Conservation (phyloP, 2,329 filamentous ascomycete species). For the Westerdykella aurantiaca region DNA sequence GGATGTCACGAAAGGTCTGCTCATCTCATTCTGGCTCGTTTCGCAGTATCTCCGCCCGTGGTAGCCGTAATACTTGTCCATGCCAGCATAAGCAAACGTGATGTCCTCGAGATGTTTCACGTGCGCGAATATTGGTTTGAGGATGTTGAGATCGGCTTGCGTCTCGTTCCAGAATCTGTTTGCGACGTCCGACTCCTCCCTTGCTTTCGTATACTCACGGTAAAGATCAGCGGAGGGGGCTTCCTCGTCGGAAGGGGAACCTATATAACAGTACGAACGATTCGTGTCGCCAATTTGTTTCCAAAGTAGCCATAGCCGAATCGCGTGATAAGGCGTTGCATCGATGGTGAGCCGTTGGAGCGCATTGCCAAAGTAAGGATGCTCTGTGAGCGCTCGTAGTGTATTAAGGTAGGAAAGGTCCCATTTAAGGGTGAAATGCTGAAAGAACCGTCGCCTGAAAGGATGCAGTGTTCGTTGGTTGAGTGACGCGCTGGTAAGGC, state of each 20-base stretch:
- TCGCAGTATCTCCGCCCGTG: constrained; percentile 18
- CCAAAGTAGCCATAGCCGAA: constrained; percentile 18
- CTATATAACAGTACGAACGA: background rate
- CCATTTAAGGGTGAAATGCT: constrained; percentile 14
- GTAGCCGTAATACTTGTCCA: constrained; percentile 10
- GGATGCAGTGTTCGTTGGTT: constrained; percentile 12
- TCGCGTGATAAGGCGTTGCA: constrained; percentile 21
- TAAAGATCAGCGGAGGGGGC: background rate
- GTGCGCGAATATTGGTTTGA: constrained; percentile 13
- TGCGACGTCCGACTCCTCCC: constrained; percentile 5
- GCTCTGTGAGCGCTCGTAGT: constrained; percentile 12
- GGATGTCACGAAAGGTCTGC: constrained; percentile 21
- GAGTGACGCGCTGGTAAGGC: constrained; percentile 13
- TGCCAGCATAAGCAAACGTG: constrained; percentile 12
- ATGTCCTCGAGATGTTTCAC: constrained; percentile 13
- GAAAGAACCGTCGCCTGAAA: constrained; percentile 22
- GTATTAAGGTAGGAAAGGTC: constrained; percentile 10
- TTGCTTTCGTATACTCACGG: background rate
- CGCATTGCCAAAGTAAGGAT: constrained; percentile 11
- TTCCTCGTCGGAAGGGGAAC: background rate
- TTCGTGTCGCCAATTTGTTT: constrained; percentile 1
- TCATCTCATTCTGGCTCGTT: constrained; percentile 23
- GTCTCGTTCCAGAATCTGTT: constrained; percentile 24
- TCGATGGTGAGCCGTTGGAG: constrained; percentile 21
- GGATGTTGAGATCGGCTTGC: constrained; percentile 17